Conservation (phyloP, 257 asterid species). For the Eustoma russellianum region DNA sequence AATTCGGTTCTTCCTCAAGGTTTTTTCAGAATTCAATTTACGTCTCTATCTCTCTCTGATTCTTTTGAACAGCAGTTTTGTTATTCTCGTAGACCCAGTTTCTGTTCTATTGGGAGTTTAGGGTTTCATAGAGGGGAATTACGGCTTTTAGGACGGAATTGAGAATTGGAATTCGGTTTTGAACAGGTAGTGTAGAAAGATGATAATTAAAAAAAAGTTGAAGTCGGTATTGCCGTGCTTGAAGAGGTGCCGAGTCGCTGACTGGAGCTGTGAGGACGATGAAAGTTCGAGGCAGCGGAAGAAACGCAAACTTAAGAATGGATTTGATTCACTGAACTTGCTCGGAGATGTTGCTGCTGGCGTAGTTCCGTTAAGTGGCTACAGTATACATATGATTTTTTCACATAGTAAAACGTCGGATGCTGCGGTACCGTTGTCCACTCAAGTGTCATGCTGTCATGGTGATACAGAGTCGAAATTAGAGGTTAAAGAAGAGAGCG, state of each 20-base stretch:
- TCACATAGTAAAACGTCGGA: constrained; percentile 16
- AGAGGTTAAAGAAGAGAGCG: constrained; percentile 18
- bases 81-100: too few species aligned
- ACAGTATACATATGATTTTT: constrained; percentile 36
- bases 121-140: constrained; percentile 24
- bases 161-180: constrained; percentile 8
- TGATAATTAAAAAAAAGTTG: constrained; percentile 86
- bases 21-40: neutral
- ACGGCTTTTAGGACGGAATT: constrained; percentile 31
- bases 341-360: constrained; percentile 73
- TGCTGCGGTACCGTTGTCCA: constrained; percentile 24
- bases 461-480: constrained; percentile 22
- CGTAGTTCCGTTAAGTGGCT: constrained; percentile 45
- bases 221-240: constrained; percentile 94
- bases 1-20: neutral
- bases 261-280: constrained; percentile 58
- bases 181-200: constrained; percentile 14
- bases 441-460: constrained; percentile 17
- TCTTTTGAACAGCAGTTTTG: too few species aligned
- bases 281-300: constrained; percentile 49
- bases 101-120: constrained; percentile 7
- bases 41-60: neutral
- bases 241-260: constrained; percentile 68
- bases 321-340: constrained; percentile 54
- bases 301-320: constrained; percentile 44